Percentiles rank a stretch among this genome's conserved stretches.
Conservation (phyloP, 306 rosid species). For the Begonia masoniana region DNA sequence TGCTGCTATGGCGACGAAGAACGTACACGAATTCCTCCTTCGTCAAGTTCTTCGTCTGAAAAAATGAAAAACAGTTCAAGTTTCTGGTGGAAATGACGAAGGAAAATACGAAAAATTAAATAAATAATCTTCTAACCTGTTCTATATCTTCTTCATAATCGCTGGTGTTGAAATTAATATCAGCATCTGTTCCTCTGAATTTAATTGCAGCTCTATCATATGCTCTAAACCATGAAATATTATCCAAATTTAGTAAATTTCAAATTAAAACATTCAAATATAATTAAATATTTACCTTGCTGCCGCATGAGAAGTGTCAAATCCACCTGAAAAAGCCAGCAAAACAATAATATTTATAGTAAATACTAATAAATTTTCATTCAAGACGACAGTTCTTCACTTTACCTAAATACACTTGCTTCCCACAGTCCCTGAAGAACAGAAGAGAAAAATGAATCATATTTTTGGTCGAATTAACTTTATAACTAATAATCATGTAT, state of each 20-base stretch:
- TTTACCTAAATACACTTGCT: conserved; percentile 47
- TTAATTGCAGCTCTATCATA: conserved; percentile 51
- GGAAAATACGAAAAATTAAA: too few species aligned
- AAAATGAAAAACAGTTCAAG: neutral
- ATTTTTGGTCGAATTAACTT: too few species aligned
- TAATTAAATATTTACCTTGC: conserved; percentile 18
- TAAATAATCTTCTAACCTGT: conserved; percentile 11
- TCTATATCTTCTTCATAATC: conserved; percentile 42
- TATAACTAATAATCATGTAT: too few species aligned
- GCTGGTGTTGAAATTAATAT: conserved; percentile 27
- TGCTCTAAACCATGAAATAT: conserved; percentile 15
- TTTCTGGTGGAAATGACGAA: too few species aligned
- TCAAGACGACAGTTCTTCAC: neutral
- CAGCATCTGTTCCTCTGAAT: conserved; percentile 45
- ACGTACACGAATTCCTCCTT: conserved; percentile 35
- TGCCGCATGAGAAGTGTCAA: conserved; percentile 45
- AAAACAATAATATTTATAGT: too few species aligned
- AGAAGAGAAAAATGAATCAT: too few species aligned
- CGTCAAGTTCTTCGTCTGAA: conserved; percentile 21
- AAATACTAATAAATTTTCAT: too few species aligned
- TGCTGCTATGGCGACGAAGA: conserved; percentile 32
- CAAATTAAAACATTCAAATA: neutral
- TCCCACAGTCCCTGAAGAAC: conserved; percentile 41
- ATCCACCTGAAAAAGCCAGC: conserved; percentile 28
- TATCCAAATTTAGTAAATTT: neutral